Evolutionary conservation across 2,329 filamentous ascomycete species (phyloP), one percentile per base, ranked within the genome.

Genomic region (Arthrobotrys entomopaga): DNA sequence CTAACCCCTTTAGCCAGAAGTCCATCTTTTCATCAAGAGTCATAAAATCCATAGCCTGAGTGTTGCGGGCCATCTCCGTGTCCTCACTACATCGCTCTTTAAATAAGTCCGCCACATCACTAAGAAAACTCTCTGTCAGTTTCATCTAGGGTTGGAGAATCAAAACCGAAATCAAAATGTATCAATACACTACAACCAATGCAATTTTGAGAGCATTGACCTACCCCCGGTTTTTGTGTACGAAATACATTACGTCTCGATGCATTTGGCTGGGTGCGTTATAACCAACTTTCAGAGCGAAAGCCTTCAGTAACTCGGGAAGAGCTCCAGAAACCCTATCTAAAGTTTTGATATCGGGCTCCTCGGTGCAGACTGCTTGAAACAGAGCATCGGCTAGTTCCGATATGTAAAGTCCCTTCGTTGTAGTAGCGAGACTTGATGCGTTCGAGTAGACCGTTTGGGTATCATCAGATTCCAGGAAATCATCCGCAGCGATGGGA

Each of bases 201-300:
- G n/a, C 40, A 49, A 49, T 22, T 49, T 49, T 49, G 13, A 49
- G 48, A 29, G 13, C 7, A 7, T 3, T 29, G 24, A 65, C 66
- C 24, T 2, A 71, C 66, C 40, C 3, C 8, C 46, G 20, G 24
- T 53, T 24, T 19, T 60, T 65, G 22, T 72, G 48, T 8, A 65
- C 16, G n/a, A 72, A 72, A 19, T 48, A 53, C 67, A 60, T 65
- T 0, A 60, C 24, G 34, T 72, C 54, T 16, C 60, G 53, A 50
- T 72, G 60, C 24, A 56, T 60, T 15, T 56, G 60, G 7, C 29
- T 65, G 1, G 52, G 19, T 29, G 46, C 54, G 24, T 56, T 60
- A 43, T 72, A 19, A 6, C 59, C 67, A 42, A 65, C 3, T 49
- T 65, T 65, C 13, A 72, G 48, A 3, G 60, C 67, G 40, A 65